Base-by-base conservation (phyloP, 495 filamentous ascomycete species). In the Venustampulla echinocandica region DNA sequence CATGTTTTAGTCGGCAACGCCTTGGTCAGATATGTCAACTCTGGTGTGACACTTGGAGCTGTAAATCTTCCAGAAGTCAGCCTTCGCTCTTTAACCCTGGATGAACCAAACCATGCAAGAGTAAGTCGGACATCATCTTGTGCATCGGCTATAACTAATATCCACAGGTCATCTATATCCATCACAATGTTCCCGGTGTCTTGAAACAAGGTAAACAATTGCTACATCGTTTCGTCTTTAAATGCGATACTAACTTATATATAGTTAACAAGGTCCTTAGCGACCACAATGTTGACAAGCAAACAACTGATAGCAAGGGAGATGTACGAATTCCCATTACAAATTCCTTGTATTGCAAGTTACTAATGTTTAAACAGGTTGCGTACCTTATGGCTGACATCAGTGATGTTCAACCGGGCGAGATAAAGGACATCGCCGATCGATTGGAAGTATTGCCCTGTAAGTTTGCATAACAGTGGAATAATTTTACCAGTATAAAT, bases 301-400 rank as follows among this genome's bases (percentile, higher is more conserved):
- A 99, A 64, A 96, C 89, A 69, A 90, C 87, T 23, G 93, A 96
- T 62, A 92, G 81, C 67, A 81, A 84, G 70, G 92, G 88, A 54
- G 90, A 96, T 64, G 82, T 86, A 65, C 46, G 75, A 63, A 20
- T 21, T 22, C 10, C 1, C 10, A 19, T 17, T 13, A 22, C 27
- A 19, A 34, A 11, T 37, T n/a, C 22, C 1, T 27, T 28, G 7
- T 14, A 49, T n/a, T 27, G 9, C 32, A 21, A 22, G 41, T 14
- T 18, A 17, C 24, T 36, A 15, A 22, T 6, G 14, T 49, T 23
- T 35, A 13, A 52, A 17, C 52, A 83, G 81, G 75, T 89, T 49
- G 93, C 93, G 18, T 99, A 97, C 61, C 70, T 97, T 49, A 95
- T 99, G 92, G 92, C 93, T 17, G 93, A 99, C 68, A 84, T 99